A percentile compares a stretch with the other conserved stretches of the same genome.
These are phyloP conservation scores for Trichoderma endophyticum DNA, from an alignment of 2,329 filamentous ascomycete genomes.

Conservation along the genomic window DNA sequence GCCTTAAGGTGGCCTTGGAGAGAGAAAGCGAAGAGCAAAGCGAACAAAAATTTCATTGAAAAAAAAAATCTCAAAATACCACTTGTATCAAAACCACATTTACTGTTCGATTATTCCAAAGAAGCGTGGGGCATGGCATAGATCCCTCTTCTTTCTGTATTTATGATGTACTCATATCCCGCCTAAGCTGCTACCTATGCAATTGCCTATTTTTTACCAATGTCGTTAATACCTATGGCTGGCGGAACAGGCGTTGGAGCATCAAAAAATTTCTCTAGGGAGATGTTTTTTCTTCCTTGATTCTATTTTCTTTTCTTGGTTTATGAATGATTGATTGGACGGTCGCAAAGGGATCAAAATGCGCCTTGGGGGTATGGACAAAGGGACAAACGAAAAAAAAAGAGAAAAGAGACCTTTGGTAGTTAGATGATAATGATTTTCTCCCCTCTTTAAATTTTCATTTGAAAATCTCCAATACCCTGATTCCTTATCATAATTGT, in stretches of 20 bases:
- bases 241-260: slow-evolving; percentile 51
- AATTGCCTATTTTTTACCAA: slow-evolving; percentile 39
- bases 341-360: slow-evolving; percentile 38
- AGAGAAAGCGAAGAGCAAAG: background rate
- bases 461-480: background rate
- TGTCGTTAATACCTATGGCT: slow-evolving; percentile 46
- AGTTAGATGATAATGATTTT: slow-evolving; percentile 52
- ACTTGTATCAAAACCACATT: slow-evolving; percentile 12
- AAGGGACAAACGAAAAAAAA: slow-evolving; percentile 26
- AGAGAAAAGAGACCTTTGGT: slow-evolving; percentile 36
- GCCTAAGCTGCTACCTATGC: slow-evolving; percentile 35
- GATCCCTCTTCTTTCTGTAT: slow-evolving; percentile 37
- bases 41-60: slow-evolving; percentile 15
- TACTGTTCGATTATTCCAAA: slow-evolving; percentile 31
- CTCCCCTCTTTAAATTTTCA: slow-evolving; percentile 49
- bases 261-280: slow-evolving; percentile 43
- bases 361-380: slow-evolving; percentile 44
- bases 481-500: background rate
- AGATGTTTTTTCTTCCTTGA: slow-evolving; percentile 28
- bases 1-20: slow-evolving; percentile 46
- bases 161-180: slow-evolving; percentile 53
- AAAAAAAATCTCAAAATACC: slow-evolving; percentile 6
- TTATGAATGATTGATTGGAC: slow-evolving; percentile 47
- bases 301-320: slow-evolving; percentile 25
- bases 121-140: slow-evolving; percentile 36